Conservation (phyloP, 106 monocot species). For the Hemerocallis citrina region DNA sequence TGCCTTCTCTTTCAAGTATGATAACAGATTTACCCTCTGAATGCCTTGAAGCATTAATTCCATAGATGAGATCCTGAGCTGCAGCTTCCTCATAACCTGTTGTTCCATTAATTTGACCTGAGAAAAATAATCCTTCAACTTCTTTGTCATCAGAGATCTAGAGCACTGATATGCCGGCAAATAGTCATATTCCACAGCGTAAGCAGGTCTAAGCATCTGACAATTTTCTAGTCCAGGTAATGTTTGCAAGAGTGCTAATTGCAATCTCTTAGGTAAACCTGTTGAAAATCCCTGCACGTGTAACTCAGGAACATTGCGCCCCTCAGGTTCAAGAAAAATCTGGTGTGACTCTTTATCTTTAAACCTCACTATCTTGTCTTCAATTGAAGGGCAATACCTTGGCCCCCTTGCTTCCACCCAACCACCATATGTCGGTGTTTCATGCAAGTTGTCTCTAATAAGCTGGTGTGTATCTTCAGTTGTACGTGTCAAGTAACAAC, state of each 20-base stretch:
- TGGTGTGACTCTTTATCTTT: slow-evolving; percentile 97
- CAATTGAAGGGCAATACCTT: slow-evolving; percentile 97
- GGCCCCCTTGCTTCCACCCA: slow-evolving; percentile 99
- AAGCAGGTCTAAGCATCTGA: slow-evolving; percentile 90
- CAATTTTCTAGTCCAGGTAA: slow-evolving; percentile 94
- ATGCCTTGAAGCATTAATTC: slow-evolving; percentile 97
- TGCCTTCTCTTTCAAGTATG: slow-evolving; percentile 97
- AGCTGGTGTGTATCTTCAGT: slow-evolving; percentile 87
- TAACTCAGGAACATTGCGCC: slow-evolving; percentile 90
- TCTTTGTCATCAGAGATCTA: slow-evolving; percentile 98
- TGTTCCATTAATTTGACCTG: slow-evolving; percentile 98
- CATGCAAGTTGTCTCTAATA: slow-evolving; percentile 87
- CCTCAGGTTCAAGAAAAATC: slow-evolving; percentile 98
- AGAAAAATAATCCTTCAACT: slow-evolving; percentile 93
- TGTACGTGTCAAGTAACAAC: slow-evolving; percentile 95
- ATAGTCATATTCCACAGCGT: slow-evolving; percentile 98
- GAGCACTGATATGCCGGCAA: slow-evolving; percentile 92
- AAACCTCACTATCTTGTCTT: slow-evolving; percentile 99
- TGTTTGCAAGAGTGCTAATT: slow-evolving; percentile 78
- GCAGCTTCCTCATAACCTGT: slow-evolving; percentile 99
- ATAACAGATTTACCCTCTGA: slow-evolving; percentile 71
- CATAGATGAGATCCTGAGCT: slow-evolving; percentile 86
- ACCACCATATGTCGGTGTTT: slow-evolving; percentile 99
- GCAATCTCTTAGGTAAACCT: slow-evolving; percentile 92
- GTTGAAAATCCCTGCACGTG: slow-evolving; percentile 99